Conservation (phyloP, 208 protist genomes). For the Leishmania major region DNA sequence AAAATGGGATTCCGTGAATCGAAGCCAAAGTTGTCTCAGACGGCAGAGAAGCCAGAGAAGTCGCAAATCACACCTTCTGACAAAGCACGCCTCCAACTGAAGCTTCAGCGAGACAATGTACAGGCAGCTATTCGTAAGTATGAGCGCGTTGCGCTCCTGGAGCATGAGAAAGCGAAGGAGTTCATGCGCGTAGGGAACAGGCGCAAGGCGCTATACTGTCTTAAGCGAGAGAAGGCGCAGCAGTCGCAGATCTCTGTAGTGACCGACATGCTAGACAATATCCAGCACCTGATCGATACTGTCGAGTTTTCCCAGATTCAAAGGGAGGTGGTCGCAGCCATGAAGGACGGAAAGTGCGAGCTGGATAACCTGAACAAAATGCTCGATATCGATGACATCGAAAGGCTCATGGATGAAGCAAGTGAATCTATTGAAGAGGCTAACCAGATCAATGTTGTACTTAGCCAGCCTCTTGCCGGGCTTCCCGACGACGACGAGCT, state of each 20-base stretch:
- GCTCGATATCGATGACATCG: constrained; percentile 85
- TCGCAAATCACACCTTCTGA: constrained; percentile 69
- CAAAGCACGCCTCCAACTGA: constrained; percentile 76
- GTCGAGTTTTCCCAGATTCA: constrained; percentile 83
- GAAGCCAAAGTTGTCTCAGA: constrained; percentile 10
- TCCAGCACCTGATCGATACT: constrained; percentile 75
- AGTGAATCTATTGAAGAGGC: constrained; percentile 76
- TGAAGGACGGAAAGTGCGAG: constrained; percentile 76
- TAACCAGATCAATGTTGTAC: constrained; percentile 62
- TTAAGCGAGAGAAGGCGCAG: constrained; percentile 76
- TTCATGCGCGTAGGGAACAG: constrained; percentile 72
- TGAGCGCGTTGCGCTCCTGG: constrained; percentile 50
- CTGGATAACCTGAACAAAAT: constrained; percentile 79
- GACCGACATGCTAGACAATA: constrained; percentile 78
- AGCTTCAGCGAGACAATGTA: constrained; percentile 82
- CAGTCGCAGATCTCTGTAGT: constrained; percentile 56
- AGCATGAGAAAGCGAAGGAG: constrained; percentile 69
- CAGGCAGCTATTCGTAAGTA: constrained; percentile 67
- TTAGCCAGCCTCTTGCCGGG: constrained; percentile 51
- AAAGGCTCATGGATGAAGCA: constrained; percentile 76
- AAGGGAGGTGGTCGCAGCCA: constrained; percentile 61
- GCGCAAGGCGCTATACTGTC: constrained; percentile 77
- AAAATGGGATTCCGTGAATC: constrained; percentile 25
- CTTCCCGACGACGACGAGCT: constrained; percentile 68
- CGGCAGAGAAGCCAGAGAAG: constrained; percentile 2